Evolutionary conservation across 176 grass and related monocot species (phyloP), one percentile per base, ranked within the genome.

Genomic region (Tillandsia fasciculata): DNA sequence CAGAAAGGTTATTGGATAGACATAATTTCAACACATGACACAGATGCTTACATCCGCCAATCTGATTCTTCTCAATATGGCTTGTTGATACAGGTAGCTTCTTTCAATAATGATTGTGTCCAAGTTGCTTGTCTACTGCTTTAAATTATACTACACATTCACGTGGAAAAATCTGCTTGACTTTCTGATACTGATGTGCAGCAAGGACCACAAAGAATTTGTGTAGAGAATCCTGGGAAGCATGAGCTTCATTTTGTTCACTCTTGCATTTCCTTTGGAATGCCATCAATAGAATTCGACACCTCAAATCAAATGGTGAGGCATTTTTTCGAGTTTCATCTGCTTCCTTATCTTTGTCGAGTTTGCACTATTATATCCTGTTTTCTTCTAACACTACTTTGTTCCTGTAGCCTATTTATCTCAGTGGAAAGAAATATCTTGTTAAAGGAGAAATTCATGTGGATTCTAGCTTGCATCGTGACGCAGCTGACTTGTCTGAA

Each of bases 1-100:
- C 94, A 99, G 78, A 99, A 86, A 68, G 90, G 94, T 75, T 99
- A 93, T 57, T 93, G 86, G 89, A 79, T 93, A 72, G 78, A 90
- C 53, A 77, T 93, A 73, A 65, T 90, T 74, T 93, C 87, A 64
- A 88, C 87, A 20, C 94, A 99, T 82, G 79, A 85, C 11, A 93
- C 94, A 66, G 74, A 80, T 84, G 86, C 89, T 52, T 99, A 80
- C 80, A 83, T 93, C 65, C 69, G 75, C 63, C 80, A 78, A 49
- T 72, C 89, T 68, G 84, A 99, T 78, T 90, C 94, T 50, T 99
- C 87, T 33, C 88, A 76, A 69, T 50, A 87, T 81, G 93, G 92
- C 13, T 69, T 97, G 70, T 79, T 72, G 65, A 92, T 97, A 78
- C 84, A 84, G 89, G 93, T 97, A 63, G 51, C 27, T 58, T 63